Evolutionary conservation across 2,329 filamentous ascomycete species (phyloP).

Genomic region (Neodidymelliopsis sp.): DNA sequence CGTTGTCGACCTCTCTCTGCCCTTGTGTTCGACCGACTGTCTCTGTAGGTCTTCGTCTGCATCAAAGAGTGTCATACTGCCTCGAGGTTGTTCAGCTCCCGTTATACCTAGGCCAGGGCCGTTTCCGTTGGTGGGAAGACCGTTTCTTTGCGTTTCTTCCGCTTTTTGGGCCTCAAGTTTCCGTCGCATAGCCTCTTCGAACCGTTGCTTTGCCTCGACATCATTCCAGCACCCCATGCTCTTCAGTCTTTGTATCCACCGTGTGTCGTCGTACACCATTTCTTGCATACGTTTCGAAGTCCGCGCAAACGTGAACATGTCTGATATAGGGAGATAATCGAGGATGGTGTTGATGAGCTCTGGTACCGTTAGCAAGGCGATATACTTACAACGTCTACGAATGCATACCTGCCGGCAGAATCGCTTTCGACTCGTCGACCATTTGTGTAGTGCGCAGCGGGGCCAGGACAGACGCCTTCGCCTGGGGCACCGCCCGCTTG

Average conservation of each 20-base stretch:
- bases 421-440: conserved; percentile 76
- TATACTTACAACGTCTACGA: neutral
- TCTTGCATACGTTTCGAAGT: conserved; percentile 88
- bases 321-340: conserved; percentile 84
- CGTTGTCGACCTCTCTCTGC: conserved; percentile 40
- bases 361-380: conserved; percentile 42
- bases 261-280: conserved; percentile 98
- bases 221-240: conserved; percentile 95
- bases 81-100: conserved; percentile 38
- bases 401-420: conserved; percentile 78
- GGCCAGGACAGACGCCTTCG: conserved; percentile 65
- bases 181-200: conserved; percentile 71
- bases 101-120: conserved; percentile 48
- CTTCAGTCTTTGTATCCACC: conserved; percentile 88
- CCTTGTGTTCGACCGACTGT: conserved; percentile 45
- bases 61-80: conserved; percentile 75
- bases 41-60: conserved; percentile 71
- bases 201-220: conserved; percentile 77
- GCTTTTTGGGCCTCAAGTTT: conserved; percentile 64
- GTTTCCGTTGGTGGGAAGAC: conserved; percentile 42
- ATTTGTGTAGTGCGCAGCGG: conserved; percentile 83
- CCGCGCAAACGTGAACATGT: conserved; percentile 84
- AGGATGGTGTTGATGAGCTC: conserved; percentile 90
- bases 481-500: conserved; percentile 52
- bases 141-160: conserved; percentile 50